A percentile compares a stretch with the other conserved stretches of the same genome.
These are phyloP conservation scores for Sphaerobolus stellatus DNA, from an alignment of 1,284 basidiomycete species.

Conservation along the genomic window DNA sequence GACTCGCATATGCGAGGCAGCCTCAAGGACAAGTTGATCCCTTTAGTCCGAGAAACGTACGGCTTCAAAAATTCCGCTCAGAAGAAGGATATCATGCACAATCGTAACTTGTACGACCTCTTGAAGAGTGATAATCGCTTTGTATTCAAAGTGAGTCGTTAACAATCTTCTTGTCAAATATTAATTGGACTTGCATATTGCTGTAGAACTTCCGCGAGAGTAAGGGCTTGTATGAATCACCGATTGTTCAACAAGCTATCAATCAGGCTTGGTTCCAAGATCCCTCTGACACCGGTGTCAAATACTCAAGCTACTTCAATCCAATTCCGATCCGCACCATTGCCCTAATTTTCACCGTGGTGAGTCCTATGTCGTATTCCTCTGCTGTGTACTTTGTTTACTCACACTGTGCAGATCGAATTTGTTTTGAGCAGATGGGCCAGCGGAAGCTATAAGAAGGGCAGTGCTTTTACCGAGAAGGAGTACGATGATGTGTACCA, in stretches of 20 bases:
- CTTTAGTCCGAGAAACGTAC: not conserved
- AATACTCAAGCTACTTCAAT: constrained; percentile 15
- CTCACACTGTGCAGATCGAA: no score
- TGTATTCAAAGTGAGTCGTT: not conserved
- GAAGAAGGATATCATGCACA: not conserved
- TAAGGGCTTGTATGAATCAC: not conserved
- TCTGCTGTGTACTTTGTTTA: not conserved
- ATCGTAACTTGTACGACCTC: not conserved
- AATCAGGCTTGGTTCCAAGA: constrained; percentile 20
- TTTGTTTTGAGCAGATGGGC: not conserved
- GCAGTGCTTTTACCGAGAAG: not conserved
- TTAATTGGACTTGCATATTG: not conserved
- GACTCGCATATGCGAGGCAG: constrained; percentile 9
- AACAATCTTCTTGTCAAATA: not conserved
- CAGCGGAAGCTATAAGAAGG: not conserved
- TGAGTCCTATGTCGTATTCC: not conserved
- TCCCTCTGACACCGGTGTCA: constrained; percentile 14
- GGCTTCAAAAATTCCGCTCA: not conserved
- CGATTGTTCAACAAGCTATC: constrained; percentile 1
- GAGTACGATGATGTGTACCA: not conserved
- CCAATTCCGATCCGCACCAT: constrained; percentile 18
- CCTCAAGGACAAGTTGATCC: constrained; percentile 9
- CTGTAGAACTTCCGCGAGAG: not conserved
- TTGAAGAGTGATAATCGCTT: not conserved
- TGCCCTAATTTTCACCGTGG: constrained; percentile 12